phyloP scores from a whole-genome alignment of 2,329 filamentous ascomycete genomes.

The Colletotrichum scovillei region DNA sequence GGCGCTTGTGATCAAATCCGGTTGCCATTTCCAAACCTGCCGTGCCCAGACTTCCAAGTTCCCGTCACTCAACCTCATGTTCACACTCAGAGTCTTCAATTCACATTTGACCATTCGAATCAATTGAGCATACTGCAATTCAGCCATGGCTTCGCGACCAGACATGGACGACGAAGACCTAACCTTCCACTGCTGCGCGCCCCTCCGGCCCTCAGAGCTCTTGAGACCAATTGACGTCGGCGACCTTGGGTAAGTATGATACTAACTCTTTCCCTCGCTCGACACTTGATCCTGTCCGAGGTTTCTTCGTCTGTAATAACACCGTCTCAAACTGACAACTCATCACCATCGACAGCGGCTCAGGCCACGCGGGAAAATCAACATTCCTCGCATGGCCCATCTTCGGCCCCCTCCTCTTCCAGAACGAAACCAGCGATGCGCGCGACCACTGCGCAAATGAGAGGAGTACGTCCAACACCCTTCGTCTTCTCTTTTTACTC shows the following conservation, averaged over 20 bases:
- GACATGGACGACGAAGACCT: conserved; percentile 50
- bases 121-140: not conserved
- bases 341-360: no score
- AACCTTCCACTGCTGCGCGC: conserved; percentile 51
- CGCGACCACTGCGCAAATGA: conserved; percentile 85
- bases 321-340: no score
- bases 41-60: not conserved
- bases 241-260: conserved; percentile 48
- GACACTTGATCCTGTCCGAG: no score
- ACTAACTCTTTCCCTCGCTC: no score
- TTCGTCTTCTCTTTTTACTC: no score
- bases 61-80: not conserved
- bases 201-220: conserved; percentile 48
- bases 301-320: no score
- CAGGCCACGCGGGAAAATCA: conserved; percentile 43
- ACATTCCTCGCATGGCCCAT: conserved; percentile 72
- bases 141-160: not conserved
- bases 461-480: no score
- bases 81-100: not conserved
- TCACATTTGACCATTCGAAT: no score
- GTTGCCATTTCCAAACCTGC: not conserved
- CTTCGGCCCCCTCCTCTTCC: conserved; percentile 76
- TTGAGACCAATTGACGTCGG: conserved; percentile 57
- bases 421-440: conserved; percentile 80
- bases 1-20: conserved; percentile 19